These are phyloP conservation scores for Penicillium soppii DNA, from an alignment of 495 filamentous ascomycete species.

Conservation along the genomic window DNA sequence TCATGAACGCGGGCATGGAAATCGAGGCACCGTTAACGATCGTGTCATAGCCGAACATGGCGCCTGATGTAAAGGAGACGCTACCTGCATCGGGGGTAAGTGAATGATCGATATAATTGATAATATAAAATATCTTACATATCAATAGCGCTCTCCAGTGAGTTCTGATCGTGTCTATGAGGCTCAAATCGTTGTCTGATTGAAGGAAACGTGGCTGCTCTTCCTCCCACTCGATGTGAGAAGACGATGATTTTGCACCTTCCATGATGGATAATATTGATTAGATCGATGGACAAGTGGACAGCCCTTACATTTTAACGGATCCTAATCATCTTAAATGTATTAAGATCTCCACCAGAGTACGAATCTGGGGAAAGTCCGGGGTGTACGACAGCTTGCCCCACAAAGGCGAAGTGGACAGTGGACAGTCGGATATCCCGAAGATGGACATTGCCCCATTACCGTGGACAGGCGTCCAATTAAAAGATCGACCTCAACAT, in stretches of 20 bases:
- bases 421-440: slow-evolving; percentile 11
- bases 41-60: slow-evolving; percentile 15
- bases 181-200: slow-evolving; percentile 2
- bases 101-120: not conserved
- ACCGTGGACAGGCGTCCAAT: not conserved
- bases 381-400: not conserved
- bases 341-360: not conserved
- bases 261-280: not conserved
- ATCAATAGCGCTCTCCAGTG: slow-evolving; percentile 7
- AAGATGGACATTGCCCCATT: not conserved
- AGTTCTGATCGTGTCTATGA: not conserved
- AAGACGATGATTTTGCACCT: slow-evolving; percentile 4
- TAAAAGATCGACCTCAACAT: no score
- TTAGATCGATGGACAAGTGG: not conserved
- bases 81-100: not conserved
- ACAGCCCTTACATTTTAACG: not conserved
- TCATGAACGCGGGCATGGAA: slow-evolving; percentile 25
- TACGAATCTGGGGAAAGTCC: slow-evolving; percentile 10
- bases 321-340: not conserved
- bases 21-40: slow-evolving; percentile 24
- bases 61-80: slow-evolving; percentile 4
- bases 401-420: slow-evolving; percentile 6
- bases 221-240: slow-evolving; percentile 11
- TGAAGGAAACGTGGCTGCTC: slow-evolving; percentile 1
- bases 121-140: no score